phyloP scores from a whole-genome alignment of 2,329 filamentous ascomycete species.

The Diaporthe ampelina region DNA sequence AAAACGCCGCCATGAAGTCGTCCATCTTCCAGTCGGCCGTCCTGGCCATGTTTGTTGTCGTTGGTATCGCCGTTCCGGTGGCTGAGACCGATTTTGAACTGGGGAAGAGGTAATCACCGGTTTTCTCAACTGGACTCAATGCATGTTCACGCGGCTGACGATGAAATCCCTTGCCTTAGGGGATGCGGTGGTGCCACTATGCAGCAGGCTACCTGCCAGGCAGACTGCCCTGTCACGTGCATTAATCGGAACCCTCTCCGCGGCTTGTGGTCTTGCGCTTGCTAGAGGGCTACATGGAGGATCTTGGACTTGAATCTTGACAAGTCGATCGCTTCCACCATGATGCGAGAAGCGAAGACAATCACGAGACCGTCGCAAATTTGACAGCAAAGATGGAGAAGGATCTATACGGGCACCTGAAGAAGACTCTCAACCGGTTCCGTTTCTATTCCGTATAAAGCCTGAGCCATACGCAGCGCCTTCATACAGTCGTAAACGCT shows the following conservation, averaged over 20 bases:
- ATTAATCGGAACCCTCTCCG: background rate
- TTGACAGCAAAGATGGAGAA: too few relatives aligned
- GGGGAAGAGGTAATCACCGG: background rate
- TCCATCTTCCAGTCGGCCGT: constrained; percentile 1
- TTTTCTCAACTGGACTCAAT: background rate
- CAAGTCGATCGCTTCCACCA: too few relatives aligned
- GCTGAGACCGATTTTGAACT: background rate
- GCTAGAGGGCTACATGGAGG: background rate
- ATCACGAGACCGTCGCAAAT: too few relatives aligned
- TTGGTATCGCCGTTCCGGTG: background rate
- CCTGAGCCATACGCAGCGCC: too few relatives aligned
- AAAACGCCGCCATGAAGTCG: background rate
- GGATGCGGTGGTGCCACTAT: constrained; percentile 13
- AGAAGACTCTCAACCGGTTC: too few relatives aligned
- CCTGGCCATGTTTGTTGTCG: background rate
- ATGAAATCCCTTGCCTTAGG: background rate
- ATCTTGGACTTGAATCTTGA: background rate
- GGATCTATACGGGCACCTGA: too few relatives aligned
- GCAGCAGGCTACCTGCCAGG: constrained; percentile 12
- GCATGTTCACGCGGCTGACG: background rate
- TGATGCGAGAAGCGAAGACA: too few relatives aligned
- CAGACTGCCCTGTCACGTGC: constrained; percentile 9
- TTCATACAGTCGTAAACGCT: too few relatives aligned
- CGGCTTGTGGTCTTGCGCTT: background rate
- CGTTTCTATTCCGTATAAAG: too few relatives aligned